phyloP scores from a whole-genome alignment of 148 eudicot species.

The Cornus suecica region DNA sequence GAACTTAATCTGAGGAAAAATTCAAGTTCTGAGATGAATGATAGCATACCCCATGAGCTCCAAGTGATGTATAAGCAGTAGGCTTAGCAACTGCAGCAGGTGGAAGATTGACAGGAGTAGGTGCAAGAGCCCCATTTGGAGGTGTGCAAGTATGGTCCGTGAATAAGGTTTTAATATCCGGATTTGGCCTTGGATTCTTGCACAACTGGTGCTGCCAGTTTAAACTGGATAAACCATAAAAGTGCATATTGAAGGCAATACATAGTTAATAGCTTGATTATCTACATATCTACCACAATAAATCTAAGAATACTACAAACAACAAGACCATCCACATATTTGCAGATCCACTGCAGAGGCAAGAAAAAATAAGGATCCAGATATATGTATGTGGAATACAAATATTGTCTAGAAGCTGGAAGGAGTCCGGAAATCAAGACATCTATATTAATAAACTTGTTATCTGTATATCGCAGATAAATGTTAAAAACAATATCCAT shows the following conservation, averaged over 20 bases:
- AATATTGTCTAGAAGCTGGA: neutral
- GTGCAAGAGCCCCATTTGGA: constrained; percentile 74
- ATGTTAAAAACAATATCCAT: neutral
- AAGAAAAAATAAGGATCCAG: neutral
- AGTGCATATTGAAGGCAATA: neutral
- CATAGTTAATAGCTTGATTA: neutral
- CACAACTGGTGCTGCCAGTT: constrained; percentile 98
- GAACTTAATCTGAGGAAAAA: neutral
- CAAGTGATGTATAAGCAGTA: constrained; percentile 60
- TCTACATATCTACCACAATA: neutral
- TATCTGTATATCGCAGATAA: neutral
- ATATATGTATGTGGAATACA: neutral
- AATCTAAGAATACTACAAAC: neutral
- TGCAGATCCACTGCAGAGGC: neutral
- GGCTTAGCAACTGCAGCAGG: constrained; percentile 72
- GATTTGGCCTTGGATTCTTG: constrained; percentile 84
- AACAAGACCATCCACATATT: neutral
- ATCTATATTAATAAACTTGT: neutral
- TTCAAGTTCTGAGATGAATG: neutral
- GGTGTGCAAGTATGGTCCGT: constrained; percentile 74
- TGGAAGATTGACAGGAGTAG: constrained; percentile 66
- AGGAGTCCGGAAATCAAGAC: neutral
- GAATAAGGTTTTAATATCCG: constrained; percentile 83
- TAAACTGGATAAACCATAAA: constrained; percentile 44
- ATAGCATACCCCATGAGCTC: constrained; percentile 74